Percentiles rank a stretch among this genome's conserved stretches.
Conservation (phyloP, 1,284 basidiomycete species). For the Cystobasidium sp. region DNA sequence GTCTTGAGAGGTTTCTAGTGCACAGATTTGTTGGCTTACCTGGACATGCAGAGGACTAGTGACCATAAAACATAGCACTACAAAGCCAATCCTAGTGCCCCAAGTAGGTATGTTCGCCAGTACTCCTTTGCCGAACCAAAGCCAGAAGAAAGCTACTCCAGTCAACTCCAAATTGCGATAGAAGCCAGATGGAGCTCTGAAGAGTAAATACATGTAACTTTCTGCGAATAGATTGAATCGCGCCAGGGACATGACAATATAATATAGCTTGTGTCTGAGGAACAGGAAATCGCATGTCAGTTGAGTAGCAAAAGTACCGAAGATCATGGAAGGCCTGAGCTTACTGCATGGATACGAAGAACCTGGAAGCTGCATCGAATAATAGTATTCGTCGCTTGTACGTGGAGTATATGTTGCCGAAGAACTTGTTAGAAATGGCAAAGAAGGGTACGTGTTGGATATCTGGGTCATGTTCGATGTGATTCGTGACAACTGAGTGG, state of each 20-base stretch:
- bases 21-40: conserved; percentile 61
- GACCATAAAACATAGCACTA: conserved; percentile 76
- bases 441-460: conserved; percentile 97
- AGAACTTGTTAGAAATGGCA: conserved; percentile 86
- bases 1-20: too few species aligned
- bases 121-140: conserved; percentile 68
- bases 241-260: conserved; percentile 85
- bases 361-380: conserved; percentile 73
- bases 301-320: neutral
- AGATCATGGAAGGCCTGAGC: conserved; percentile 33
- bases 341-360: conserved; percentile 73
- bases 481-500: conserved; percentile 84
- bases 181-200: conserved; percentile 58
- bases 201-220: conserved; percentile 78
- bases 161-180: conserved; percentile 66
- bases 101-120: conserved; percentile 71
- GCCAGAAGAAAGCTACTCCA: conserved; percentile 75
- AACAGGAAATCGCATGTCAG: neutral
- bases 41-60: conserved; percentile 86
- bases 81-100: conserved; percentile 68
- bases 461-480: conserved; percentile 93
- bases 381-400: conserved; percentile 89
- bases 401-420: conserved; percentile 83
- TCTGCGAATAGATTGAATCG: conserved; percentile 94
- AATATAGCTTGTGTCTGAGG: conserved; percentile 80